phyloP scores from a whole-genome alignment of 2,329 filamentous ascomycete species.

The Decorospora gaudefroyi region DNA sequence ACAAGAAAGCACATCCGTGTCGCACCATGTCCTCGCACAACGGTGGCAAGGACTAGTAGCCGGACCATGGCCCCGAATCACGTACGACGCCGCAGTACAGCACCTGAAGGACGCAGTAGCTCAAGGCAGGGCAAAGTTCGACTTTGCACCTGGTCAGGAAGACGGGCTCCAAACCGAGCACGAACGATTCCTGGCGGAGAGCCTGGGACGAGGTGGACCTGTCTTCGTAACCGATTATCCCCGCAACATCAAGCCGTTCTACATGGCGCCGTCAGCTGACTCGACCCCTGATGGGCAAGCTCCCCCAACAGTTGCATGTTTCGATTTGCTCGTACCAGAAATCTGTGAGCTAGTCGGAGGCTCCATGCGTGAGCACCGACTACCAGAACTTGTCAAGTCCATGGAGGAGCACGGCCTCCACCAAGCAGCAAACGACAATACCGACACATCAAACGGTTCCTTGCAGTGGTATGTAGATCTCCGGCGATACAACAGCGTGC shows the following conservation, averaged over 20 bases:
- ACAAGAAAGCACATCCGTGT: constrained; percentile 46
- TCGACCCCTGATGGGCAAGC: constrained; percentile 15
- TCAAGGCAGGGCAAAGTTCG: constrained; percentile 60
- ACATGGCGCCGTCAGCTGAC: constrained; percentile 64
- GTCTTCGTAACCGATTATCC: constrained; percentile 95
- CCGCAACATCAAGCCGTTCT: constrained; percentile 88
- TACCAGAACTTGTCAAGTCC: constrained; percentile 66
- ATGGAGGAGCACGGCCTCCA: constrained; percentile 72
- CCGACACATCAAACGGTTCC: constrained; percentile 31
- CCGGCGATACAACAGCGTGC: constrained; percentile 85
- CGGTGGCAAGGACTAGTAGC: constrained; percentile 71
- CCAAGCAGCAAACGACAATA: constrained; percentile 30
- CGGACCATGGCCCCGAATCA: constrained; percentile 84
- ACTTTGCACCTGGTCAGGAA: constrained; percentile 70
- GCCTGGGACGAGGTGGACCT: constrained; percentile 66
- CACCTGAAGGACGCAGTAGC: constrained; percentile 64
- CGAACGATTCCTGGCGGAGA: constrained; percentile 80
- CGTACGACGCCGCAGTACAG: constrained; percentile 77
- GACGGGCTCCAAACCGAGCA: constrained; percentile 85
- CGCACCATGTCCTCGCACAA: constrained; percentile 59
- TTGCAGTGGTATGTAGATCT: constrained; percentile 89
- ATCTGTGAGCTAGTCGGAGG: constrained; percentile 86
- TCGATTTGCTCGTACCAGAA: constrained; percentile 85
- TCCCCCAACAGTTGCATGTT: constrained; percentile 74
- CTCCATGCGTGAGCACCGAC: constrained; percentile 83